A percentile compares a stretch with the other conserved stretches of the same genome.
Evolutionary conservation across 148 eudicot genomes (phyloP).

Genomic region (Heliosperma pusillum): DNA sequence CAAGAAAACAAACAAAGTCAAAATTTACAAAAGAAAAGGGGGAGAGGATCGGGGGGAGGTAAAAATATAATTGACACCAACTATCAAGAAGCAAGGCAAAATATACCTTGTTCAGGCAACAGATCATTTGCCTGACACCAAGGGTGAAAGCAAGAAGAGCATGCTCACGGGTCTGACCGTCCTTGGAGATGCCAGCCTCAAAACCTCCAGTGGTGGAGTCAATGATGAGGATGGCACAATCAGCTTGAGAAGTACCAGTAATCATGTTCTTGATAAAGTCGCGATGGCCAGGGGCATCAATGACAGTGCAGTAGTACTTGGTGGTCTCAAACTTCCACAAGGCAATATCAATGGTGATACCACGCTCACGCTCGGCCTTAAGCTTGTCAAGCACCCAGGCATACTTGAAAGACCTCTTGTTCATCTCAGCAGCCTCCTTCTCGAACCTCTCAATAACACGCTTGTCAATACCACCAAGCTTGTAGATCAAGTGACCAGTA

Average conservation of each 20-base stretch:
- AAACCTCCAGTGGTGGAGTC: no score
- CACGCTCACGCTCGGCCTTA: no score
- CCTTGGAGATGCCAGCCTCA: no score
- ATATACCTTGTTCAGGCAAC: constrained; percentile 48
- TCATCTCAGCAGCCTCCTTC: constrained; percentile 66
- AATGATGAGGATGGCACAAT: no score
- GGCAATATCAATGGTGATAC: no score
- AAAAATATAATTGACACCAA: background rate
- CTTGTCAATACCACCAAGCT: constrained; percentile 62
- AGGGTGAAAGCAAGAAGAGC: constrained; percentile 58
- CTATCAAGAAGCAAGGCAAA: background rate
- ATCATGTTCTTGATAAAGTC: no score
- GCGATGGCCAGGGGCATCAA: no score
- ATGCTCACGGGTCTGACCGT: constrained; percentile 63
- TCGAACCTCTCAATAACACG: constrained; percentile 56
- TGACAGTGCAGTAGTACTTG: no score
- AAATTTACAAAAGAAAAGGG: background rate
- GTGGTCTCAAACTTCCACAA: no score
- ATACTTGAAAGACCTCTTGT: constrained; percentile 61
- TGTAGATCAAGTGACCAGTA: constrained; percentile 56
- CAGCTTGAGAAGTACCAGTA: no score
- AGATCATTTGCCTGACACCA: constrained; percentile 55
- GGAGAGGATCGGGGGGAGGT: no score
- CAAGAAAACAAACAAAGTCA: background rate
- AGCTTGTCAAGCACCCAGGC: no score